These are phyloP conservation scores for Ogataea populi-albae DNA, from an alignment of 805 yeast genomes.

Conservation along the genomic window DNA sequence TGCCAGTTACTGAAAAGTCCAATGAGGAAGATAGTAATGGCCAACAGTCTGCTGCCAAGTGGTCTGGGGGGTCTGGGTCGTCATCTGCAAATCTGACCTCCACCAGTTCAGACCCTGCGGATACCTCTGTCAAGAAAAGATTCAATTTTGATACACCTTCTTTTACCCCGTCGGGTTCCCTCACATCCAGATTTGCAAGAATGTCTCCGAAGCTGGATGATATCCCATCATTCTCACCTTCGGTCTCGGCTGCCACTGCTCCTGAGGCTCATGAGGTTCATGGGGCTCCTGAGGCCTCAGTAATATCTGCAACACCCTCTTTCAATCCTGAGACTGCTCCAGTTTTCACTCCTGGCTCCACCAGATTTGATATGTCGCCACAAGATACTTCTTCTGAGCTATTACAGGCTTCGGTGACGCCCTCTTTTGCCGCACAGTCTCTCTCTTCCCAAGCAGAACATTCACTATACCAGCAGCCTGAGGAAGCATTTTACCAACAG, in stretches of 20 bases:
- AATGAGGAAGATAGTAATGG: too few relatives aligned
- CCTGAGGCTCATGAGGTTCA: neutral
- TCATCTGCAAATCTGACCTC: neutral
- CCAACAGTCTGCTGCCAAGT: too few relatives aligned
- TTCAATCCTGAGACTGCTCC: conserved; percentile 34
- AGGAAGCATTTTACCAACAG: conserved; percentile 28
- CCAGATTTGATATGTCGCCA: conserved; percentile 10
- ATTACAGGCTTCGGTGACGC: conserved; percentile 22
- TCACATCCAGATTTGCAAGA: conserved; percentile 39
- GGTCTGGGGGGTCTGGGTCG: conserved; percentile 6
- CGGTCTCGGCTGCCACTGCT: conserved; percentile 17
- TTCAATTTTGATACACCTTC: conserved; percentile 56
- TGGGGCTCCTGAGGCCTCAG: too few relatives aligned
- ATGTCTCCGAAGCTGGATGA: conserved; percentile 48
- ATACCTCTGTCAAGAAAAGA: conserved; percentile 34
- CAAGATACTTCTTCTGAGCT: conserved; percentile 37
- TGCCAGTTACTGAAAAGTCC: too few relatives aligned
- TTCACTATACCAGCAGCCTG: conserved; percentile 4
- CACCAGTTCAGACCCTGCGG: conserved; percentile 11
- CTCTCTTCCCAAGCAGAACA: conserved; percentile 20
- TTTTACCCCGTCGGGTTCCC: conserved; percentile 43
- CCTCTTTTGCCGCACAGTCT: conserved; percentile 5
- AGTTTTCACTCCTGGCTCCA: conserved; percentile 28
- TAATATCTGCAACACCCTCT: conserved; percentile 6
- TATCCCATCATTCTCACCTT: conserved; percentile 49